phyloP scores from a whole-genome alignment of 345 rosid species.

The Clarkia xantiana region DNA sequence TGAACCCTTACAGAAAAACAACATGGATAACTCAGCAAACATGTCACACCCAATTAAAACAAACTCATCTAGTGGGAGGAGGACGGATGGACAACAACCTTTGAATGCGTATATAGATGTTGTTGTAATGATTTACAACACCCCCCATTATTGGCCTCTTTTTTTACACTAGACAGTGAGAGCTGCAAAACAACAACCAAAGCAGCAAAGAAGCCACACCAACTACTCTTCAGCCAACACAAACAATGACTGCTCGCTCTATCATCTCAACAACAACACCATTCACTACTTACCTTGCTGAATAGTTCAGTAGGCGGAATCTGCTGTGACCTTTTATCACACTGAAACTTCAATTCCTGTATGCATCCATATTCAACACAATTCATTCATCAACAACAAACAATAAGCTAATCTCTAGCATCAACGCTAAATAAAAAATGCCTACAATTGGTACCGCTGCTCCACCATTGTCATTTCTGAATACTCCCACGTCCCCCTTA shows the following conservation, averaged over 20 bases:
- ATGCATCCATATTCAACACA: conserved; percentile 8
- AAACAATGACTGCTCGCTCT: background rate
- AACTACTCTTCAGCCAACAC: background rate
- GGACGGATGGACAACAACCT: conserved; percentile 29
- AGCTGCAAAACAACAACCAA: conserved; percentile 28
- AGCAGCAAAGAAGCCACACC: background rate
- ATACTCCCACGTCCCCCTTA: conserved; percentile 66
- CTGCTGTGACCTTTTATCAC: conserved; percentile 40
- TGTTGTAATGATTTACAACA: conserved; percentile 22
- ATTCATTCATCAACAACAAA: conserved; percentile 5
- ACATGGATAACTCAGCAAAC: conserved; percentile 14
- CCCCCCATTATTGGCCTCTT: conserved; percentile 32
- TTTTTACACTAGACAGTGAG: conserved; percentile 36
- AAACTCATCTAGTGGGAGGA: background rate
- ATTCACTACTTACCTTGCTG: conserved; percentile 48
- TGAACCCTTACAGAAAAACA: conserved; percentile 50
- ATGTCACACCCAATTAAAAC: background rate
- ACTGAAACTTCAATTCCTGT: conserved; percentile 67
- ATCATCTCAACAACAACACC: background rate
- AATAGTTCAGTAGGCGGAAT: conserved; percentile 70
- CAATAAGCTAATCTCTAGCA: background rate
- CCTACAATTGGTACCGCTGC: conserved; percentile 65
- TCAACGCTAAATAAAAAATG: background rate
- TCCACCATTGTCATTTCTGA: conserved; percentile 58
- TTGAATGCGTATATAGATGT: conserved; percentile 19